Base-by-base conservation (phyloP, 192 early-diverging fungal species). In the Coemansia sp. region DNA sequence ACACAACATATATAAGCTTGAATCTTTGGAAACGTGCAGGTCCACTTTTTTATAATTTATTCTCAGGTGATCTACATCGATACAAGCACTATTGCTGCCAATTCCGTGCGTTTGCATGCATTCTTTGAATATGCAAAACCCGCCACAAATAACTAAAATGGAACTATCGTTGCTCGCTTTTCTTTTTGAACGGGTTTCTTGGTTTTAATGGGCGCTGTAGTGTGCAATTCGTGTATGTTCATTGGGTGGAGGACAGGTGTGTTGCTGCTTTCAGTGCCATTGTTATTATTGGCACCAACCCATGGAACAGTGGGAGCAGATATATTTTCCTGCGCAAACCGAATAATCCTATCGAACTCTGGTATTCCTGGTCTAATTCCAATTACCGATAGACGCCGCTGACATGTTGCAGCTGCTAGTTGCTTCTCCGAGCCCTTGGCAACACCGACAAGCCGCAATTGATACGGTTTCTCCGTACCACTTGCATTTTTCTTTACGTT, bases 221-320 rank as follows among this genome's bases (percentile, higher is more conserved):
- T 79, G 37, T 71, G 77, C 58, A 79, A 46, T 34, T 79, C 77
- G 26, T 64, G 71, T 33, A 74, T 68, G 4, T 49, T 25, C 77
- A 80, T 71, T 25, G 59, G 71, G 3, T 66, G 53, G 12, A 74
- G 21, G 18, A 18, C 25, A 35, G 28, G 53, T 13, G 25, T 13
- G 18, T 15, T 26, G 55, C 29, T 16, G 18, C 18, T 57, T 0
- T 40, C 6, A 4, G 56, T 26, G n/a, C 43, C 21, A 34, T 37
- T 25, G 25, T 8, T 21, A 2, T 16, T 23, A 1, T 9, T 25
- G 37, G 30, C n/a, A 10, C 72, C 69, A 20, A 80, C 68, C 77
- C 77, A 80, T 8, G 77, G 67, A 26, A 80, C 66, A 12, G 58
- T 39, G 20, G 77, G 77, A 0, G 55, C 45, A 6, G 66, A 57